Percentiles rank a stretch among this genome's conserved stretches.
phyloP scores from a whole-genome alignment of 495 filamentous ascomycete species.

The Neurospora tetrasperma region DNA sequence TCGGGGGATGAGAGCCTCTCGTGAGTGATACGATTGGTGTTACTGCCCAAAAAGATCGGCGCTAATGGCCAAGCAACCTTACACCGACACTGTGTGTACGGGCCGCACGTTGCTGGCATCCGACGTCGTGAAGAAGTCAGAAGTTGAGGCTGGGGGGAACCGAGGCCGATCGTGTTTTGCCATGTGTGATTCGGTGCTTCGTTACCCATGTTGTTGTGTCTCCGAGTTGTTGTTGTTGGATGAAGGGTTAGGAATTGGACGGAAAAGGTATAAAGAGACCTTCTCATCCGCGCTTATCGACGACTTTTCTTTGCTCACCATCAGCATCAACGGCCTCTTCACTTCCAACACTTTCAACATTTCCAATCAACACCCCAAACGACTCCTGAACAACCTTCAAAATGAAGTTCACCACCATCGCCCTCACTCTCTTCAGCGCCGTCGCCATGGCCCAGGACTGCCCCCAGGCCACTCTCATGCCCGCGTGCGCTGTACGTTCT shows the following conservation, averaged over 20 bases:
- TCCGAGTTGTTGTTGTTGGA: neutral
- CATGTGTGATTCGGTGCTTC: neutral
- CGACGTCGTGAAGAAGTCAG: neutral
- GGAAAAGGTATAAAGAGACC: neutral
- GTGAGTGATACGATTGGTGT: neutral
- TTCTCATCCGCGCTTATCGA: neutral
- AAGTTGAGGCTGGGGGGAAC: neutral
- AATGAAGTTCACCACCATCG: conserved; percentile 5
- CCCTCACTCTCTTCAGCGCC: neutral
- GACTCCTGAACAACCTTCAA: neutral
- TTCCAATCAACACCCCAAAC: neutral
- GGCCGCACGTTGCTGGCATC: neutral
- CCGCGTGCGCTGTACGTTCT: conserved; percentile 1
- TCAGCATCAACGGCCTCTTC: neutral
- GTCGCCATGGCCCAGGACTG: conserved; percentile 1
- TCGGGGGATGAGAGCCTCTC: neutral
- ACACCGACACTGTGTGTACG: neutral
- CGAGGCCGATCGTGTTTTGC: neutral
- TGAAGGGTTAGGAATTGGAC: neutral
- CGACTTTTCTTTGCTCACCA: neutral
- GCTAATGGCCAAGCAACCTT: neutral
- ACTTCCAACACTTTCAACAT: neutral
- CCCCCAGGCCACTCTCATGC: neutral
- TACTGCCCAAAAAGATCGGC: neutral
- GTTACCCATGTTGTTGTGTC: neutral